Evolutionary conservation across 2,329 filamentous ascomycete species (phyloP).

Genomic region (Phoma sp.): DNA sequence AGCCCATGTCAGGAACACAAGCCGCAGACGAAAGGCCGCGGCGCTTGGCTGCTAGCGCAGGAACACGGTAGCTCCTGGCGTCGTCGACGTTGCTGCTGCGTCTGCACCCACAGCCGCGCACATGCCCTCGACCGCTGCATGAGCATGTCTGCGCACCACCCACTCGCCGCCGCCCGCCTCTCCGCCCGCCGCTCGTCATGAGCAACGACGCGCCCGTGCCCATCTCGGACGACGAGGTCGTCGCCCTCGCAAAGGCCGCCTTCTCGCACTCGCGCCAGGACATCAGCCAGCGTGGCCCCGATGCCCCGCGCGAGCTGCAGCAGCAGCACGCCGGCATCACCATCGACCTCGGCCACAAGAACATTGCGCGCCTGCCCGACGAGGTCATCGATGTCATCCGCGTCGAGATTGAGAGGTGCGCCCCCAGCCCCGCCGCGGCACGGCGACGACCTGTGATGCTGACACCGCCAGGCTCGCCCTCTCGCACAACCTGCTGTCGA

Average conservation of each 20-base stretch:
- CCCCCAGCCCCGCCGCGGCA: too few species aligned
- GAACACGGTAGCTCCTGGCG: slow-evolving; percentile 7
- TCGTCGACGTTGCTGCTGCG: background rate
- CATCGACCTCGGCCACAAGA: slow-evolving; percentile 78
- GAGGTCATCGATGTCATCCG: slow-evolving; percentile 79
- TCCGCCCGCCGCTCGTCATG: slow-evolving; percentile 35
- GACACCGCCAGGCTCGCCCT: slow-evolving; percentile 69
- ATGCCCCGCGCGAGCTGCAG: slow-evolving; percentile 65
- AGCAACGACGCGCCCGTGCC: slow-evolving; percentile 52
- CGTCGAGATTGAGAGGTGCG: slow-evolving; percentile 73
- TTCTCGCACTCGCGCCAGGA: slow-evolving; percentile 73
- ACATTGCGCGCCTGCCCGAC: slow-evolving; percentile 73
- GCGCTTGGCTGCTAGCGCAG: slow-evolving; percentile 7
- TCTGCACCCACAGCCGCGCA: slow-evolving; percentile 3
- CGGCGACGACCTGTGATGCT: slow-evolving; percentile 3
- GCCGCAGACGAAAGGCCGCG: too few species aligned
- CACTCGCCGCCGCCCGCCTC: slow-evolving; percentile 13
- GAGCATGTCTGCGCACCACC: slow-evolving; percentile 14
- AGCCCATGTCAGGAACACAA: slow-evolving; percentile 5
- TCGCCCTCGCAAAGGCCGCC: slow-evolving; percentile 69
- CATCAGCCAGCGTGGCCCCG: slow-evolving; percentile 59
- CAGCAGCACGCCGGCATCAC: slow-evolving; percentile 72
- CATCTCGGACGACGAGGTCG: slow-evolving; percentile 69
- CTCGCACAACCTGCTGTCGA: slow-evolving; percentile 78
- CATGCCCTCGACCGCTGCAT: slow-evolving; percentile 1